Evolutionary conservation across 805 yeast species (phyloP).

Genomic region (Schwanniomyces yamadae): DNA sequence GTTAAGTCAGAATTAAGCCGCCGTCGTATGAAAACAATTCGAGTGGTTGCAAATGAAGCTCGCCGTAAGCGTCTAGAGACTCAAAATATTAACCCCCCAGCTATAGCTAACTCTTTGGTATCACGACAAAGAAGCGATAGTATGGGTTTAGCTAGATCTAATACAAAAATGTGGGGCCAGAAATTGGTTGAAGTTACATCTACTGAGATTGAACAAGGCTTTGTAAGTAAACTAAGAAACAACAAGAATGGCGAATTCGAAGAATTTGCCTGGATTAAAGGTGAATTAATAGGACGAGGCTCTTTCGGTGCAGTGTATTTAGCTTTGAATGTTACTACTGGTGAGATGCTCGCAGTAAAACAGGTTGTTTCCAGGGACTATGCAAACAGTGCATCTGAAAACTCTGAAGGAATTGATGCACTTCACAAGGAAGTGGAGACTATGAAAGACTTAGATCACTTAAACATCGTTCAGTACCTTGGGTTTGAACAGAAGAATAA

Average conservation of each 20-base stretch:
- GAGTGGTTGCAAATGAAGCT: conserved; percentile 93
- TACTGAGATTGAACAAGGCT: conserved; percentile 58
- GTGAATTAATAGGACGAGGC: conserved; percentile 94
- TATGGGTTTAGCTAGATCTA: conserved; percentile 56
- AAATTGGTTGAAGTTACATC: conserved; percentile 87
- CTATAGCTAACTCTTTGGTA: background rate
- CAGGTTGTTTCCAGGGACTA: conserved; percentile 66
- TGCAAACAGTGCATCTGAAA: conserved; percentile 31
- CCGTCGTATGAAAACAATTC: conserved; percentile 81
- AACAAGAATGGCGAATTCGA: conserved; percentile 62
- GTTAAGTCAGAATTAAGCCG: conserved; percentile 40
- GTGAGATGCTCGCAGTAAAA: conserved; percentile 98
- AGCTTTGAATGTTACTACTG: conserved; percentile 92
- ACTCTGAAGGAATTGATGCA: conserved; percentile 71
- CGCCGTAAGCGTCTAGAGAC: conserved; percentile 34
- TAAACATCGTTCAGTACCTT: conserved; percentile 91
- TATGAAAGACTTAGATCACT: conserved; percentile 88
- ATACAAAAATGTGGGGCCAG: conserved; percentile 98
- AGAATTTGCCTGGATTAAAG: conserved; percentile 97
- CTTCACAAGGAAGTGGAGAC: conserved; percentile 89
- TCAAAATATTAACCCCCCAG: conserved; percentile 6
- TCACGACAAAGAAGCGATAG: conserved; percentile 1
- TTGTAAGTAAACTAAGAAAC: conserved; percentile 63
- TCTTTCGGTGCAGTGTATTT: conserved; percentile 93
- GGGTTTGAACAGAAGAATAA: conserved; percentile 82